phyloP scores from a whole-genome alignment of 1,139 yeast species.

The Yamadazyma triangularis region DNA sequence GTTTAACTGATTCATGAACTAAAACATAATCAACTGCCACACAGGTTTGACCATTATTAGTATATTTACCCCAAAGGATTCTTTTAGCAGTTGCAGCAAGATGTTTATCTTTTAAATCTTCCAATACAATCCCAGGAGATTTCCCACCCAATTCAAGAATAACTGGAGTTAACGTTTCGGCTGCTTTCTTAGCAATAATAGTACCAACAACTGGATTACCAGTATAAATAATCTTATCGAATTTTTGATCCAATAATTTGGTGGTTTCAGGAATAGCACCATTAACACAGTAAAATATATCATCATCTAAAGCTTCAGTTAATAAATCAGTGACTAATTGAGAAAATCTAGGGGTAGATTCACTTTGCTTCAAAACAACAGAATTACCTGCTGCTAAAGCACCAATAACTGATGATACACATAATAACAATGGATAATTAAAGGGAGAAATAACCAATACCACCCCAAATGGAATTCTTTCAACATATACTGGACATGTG shows the following conservation, averaged over 20 bases:
- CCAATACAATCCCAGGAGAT: slow-evolving; percentile 72
- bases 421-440: slow-evolving; percentile 74
- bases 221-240: slow-evolving; percentile 83
- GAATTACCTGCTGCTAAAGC: slow-evolving; percentile 89
- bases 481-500: slow-evolving; percentile 48
- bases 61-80: slow-evolving; percentile 72
- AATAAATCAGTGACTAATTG: slow-evolving; percentile 54
- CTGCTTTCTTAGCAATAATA: slow-evolving; percentile 76
- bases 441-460: slow-evolving; percentile 79
- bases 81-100: slow-evolving; percentile 58
- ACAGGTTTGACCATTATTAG: slow-evolving; percentile 89
- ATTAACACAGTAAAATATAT: slow-evolving; percentile 56
- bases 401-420: slow-evolving; percentile 66
- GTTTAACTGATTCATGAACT: slow-evolving; percentile 55
- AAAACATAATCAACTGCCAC: slow-evolving; percentile 82
- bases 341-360: slow-evolving; percentile 63
- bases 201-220: slow-evolving; percentile 78
- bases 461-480: slow-evolving; percentile 70
- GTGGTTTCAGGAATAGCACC: slow-evolving; percentile 76
- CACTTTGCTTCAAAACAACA: slow-evolving; percentile 78
- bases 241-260: slow-evolving; percentile 58
- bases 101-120: slow-evolving; percentile 40
- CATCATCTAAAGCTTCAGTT: slow-evolving; percentile 49
- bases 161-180: slow-evolving; percentile 76
- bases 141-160: slow-evolving; percentile 92